A percentile compares a stretch with the other conserved stretches of the same genome.
These are phyloP conservation scores for Wickerhamiella nectarea DNA, from an alignment of 805 yeast genomes.

Conservation along the genomic window DNA sequence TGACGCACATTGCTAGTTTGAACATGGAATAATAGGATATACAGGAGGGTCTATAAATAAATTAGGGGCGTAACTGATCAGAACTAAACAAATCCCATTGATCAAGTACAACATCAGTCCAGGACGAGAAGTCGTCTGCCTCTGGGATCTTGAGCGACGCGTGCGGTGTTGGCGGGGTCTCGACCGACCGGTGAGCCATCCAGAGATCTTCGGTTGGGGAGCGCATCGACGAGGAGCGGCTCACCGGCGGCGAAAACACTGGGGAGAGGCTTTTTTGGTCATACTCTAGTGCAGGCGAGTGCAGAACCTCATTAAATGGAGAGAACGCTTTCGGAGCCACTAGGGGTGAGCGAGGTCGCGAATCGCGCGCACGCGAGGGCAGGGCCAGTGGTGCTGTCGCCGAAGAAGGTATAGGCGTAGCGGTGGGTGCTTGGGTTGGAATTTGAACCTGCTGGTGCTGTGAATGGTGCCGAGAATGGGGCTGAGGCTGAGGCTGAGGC, in stretches of 20 bases:
- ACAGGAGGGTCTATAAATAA: neutral
- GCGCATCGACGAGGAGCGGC: slow-evolving; percentile 6
- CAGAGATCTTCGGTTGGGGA: slow-evolving; percentile 7
- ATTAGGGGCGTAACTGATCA: neutral
- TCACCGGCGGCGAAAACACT: slow-evolving; percentile 6
- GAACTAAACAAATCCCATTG: slow-evolving; percentile 6
- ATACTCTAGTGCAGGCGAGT: slow-evolving; percentile 1
- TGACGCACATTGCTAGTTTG: too few species aligned
- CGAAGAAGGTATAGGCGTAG: neutral
- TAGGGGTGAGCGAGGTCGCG: neutral
- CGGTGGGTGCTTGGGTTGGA: neutral
- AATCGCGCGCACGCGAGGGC: too few species aligned
- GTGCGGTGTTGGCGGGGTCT: slow-evolving; percentile 9
- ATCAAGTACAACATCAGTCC: slow-evolving; percentile 4
- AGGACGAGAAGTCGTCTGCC: slow-evolving; percentile 1
- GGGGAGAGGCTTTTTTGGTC: slow-evolving; percentile 6
- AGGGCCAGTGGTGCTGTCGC: too few species aligned
- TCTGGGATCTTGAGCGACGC: slow-evolving; percentile 2
- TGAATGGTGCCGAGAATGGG: neutral
- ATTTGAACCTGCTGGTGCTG: neutral
- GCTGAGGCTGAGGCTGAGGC: neutral
- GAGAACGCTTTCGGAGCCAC: neutral
- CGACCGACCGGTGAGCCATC: slow-evolving; percentile 2
- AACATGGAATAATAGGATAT: too few species aligned
- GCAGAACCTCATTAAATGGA: neutral